Evolutionary conservation across 768 basidiomycete species (phyloP), one percentile per base, ranked within the genome.

Genomic region (Hypholoma fasciculare): DNA sequence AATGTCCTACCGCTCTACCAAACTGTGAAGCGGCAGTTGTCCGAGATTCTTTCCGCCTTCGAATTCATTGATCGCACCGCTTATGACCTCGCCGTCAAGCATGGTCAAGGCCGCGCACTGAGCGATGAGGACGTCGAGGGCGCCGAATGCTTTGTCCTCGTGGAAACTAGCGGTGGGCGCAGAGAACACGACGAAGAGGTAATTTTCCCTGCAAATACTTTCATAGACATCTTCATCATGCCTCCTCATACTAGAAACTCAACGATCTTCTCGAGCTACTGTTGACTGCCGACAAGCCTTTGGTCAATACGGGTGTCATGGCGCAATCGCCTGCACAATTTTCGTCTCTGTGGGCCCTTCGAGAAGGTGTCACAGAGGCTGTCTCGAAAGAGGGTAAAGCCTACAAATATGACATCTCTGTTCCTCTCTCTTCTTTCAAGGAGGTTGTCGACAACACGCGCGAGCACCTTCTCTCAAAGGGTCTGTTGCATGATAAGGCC

Each of bases 401-500:
- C 6, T 98, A 98, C 79, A 99, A 99, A 76, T 99, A 98, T 69
- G 95, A 97, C 66, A 84, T 99, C 46, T 94, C 92, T 11, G 84
- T 98, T 13, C 96, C 96, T 6, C 78, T 95, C 4, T 81, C 84
- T 17, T 82, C 85, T 60, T 98, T 98, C 82, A 88, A 98, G 74
- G 81, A 82, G 7, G 86, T 96, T 13, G 92, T 98, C 34, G 92
- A 97, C 68, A 73, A 81, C 34, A 88, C 94, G 36, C 78, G 90
- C 57, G 85, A 88, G 59, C 87, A 84, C 55, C 76, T 98, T 38
- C 72, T 78, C 36, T 82, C 83, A 19, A 86, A 87, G 63, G 90
- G 87, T 4, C 79, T 92, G 9, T 76, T 93, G 42, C 82, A 81
- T 13, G 86, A 89, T 16, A 78, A 85, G 46, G 88, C 85, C 26